Base-by-base conservation (phyloP, 257 asterid genomes). In the Forsythia suspensa region DNA sequence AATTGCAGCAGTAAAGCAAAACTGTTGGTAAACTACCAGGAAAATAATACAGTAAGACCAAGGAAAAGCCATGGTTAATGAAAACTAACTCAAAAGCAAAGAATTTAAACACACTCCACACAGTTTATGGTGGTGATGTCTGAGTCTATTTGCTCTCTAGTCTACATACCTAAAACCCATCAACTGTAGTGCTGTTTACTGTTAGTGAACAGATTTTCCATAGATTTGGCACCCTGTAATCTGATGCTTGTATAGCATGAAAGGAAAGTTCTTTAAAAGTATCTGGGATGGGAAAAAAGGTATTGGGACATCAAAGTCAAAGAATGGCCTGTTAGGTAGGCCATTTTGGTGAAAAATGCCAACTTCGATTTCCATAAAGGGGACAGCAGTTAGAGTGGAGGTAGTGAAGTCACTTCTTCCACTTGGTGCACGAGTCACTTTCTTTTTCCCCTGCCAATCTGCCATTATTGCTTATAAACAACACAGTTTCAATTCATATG, bases 51-150 rank as follows among this genome's bases (percentile, higher is more conserved):
- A 80, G 51, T 9, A 66, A 77, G 24, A 29, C 80, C 83, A 70
- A 44, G 51, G 81, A 78, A 37, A 71, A 80, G 83, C 81, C 85
- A 84, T 77, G 38, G 16, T 52, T 70, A 46, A 78, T 68, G 42
- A 48, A 41, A 41, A 72, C 15, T 13, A 20, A 44, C 68, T 21
- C 6, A 55, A 51, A 71, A 69, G 38, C 20, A 24, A 44, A 75
- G 80, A 61, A 77, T 77, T 15, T 80, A 73, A 80, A 84, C 63
- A 75, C 61, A 79, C 65, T 65, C 41, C 57, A 12, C 6, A 4
- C 18, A 48, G n/a, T 48, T 13, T 1, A 48, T 48, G 57, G 57
- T 39, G 71, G 72, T 44, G 41, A 48, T 48, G 40, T 43, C 20
- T 36, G 29, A 42, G 36, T 42, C 75, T 74, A 76, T 3, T 76